These are phyloP conservation scores for Cladosporium sp. DNA, from an alignment of 2,329 filamentous ascomycete species.

Conservation along the genomic window DNA sequence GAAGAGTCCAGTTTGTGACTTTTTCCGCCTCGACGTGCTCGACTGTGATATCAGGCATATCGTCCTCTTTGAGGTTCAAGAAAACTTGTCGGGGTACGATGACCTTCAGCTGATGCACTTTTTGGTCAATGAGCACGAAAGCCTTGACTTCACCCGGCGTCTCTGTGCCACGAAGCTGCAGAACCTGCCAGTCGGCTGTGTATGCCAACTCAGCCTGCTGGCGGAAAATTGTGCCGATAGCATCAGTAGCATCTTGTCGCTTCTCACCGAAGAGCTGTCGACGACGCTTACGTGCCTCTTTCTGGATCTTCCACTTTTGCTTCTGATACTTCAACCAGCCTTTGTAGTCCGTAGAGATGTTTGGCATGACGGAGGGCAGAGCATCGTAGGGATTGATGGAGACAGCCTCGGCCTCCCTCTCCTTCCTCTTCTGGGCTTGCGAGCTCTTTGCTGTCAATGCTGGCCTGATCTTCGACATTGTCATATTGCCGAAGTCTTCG, in stretches of 20 bases:
- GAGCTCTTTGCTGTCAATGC: conserved; percentile 38
- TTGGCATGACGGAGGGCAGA: conserved; percentile 81
- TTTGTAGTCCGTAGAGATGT: conserved; percentile 79
- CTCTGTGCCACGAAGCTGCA: conserved; percentile 82
- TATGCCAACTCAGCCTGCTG: conserved; percentile 90
- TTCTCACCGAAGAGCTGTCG: conserved; percentile 92
- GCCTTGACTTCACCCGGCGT: conserved; percentile 83
- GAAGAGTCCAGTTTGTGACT: conserved; percentile 86
- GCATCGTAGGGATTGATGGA: conserved; percentile 71
- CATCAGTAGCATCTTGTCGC: conserved; percentile 59
- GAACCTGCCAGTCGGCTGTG: conserved; percentile 89
- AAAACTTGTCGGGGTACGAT: conserved; percentile 88
- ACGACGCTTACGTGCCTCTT: conserved; percentile 79
- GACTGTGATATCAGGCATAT: conserved; percentile 85
- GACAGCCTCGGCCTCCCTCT: conserved; percentile 50
- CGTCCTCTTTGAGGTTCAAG: conserved; percentile 83
- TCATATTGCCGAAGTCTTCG: conserved; percentile 47
- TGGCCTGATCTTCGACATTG: conserved; percentile 47
- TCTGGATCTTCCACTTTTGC: conserved; percentile 98
- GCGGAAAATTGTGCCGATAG: conserved; percentile 73
- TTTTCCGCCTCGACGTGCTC: conserved; percentile 87
- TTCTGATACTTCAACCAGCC: conserved; percentile 94
- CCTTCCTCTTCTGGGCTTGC: conserved; percentile 49
- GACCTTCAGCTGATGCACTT: conserved; percentile 84
- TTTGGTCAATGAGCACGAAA: conserved; percentile 89